Conservation (phyloP, 2,329 filamentous ascomycete genomes). For the Septoria petroselini region DNA sequence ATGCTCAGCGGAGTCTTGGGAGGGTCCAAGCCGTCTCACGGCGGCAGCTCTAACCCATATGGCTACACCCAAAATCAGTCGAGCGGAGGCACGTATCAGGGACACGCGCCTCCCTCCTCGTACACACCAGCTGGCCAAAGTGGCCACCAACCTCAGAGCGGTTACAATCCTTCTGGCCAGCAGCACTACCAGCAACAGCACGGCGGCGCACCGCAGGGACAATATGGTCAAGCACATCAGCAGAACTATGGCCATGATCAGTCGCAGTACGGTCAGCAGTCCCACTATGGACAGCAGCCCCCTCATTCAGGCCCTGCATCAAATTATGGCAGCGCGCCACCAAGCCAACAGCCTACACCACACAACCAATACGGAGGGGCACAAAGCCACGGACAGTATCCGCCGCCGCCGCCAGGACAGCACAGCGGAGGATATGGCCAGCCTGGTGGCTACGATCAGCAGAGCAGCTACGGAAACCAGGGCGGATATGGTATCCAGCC, state of each 20-base stretch:
- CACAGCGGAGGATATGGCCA: constrained; percentile 16
- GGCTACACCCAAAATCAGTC: constrained; percentile 38
- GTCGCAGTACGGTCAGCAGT: constrained; percentile 29
- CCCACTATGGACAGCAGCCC: constrained; percentile 23
- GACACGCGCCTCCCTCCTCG: constrained; percentile 37
- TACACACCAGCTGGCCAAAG: constrained; percentile 35
- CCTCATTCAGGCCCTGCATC: constrained; percentile 13
- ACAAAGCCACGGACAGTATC: constrained; percentile 16
- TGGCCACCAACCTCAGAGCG: constrained; percentile 24
- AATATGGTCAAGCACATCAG: constrained; percentile 20
- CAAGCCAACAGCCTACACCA: constrained; percentile 22
- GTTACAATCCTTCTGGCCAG: constrained; percentile 26
- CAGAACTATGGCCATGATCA: constrained; percentile 27
- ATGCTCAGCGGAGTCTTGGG: constrained; percentile 35
- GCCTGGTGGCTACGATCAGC: constrained; percentile 19
- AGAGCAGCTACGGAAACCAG: constrained; percentile 13
- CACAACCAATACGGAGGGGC: constrained; percentile 22
- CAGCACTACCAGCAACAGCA: constrained; percentile 21
- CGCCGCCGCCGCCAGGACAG: constrained; percentile 16
- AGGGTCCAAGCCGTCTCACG: constrained; percentile 33
- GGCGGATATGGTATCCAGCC: constrained; percentile 22
- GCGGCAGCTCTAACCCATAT: constrained; percentile 33
- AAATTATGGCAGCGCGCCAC: constrained; percentile 19
- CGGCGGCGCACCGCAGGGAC: constrained; percentile 8
- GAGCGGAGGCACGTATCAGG: constrained; percentile 37